Evolutionary conservation across 805 yeast species (phyloP), one percentile per base, ranked within the genome.

Genomic region (Pichia ethanolica): DNA sequence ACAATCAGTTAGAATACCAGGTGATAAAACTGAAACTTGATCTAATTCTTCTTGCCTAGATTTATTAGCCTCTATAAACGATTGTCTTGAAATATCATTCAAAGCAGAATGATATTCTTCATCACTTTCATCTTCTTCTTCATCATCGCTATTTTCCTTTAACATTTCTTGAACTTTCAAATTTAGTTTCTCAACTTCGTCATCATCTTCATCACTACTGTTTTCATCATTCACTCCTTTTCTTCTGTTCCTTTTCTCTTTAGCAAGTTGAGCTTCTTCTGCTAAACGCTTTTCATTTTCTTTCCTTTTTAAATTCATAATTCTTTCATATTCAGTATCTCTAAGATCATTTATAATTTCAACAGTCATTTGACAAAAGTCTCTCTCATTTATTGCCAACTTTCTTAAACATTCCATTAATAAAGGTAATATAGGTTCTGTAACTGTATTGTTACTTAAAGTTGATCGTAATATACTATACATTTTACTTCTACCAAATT

Each of bases 261-360:
- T 36, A 5, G 39, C n/a, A 11, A 14, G 11, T 20, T 6, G 14
- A 26, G 27, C 45, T 36, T 28, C 45, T 34, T 37, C 13, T 14
- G 5, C 26, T 25, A 25, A 14, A 30, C 25, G 44, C 13, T n/a
- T 26, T 4, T 20, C 41, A 33, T 41, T 36, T 35, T 41, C 45
- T 37, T 28, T 39, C 20, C 30, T 35, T 36, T 38, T 48, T 25
- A 32, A 14, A 14, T 44, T 43, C 39, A 49, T 28, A 8, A 50
- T 51, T 44, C 59, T 65, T 43, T 70, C 77, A 39, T 68, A 62
- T 33, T 73, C 77, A 8, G 81, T 74, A 63, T 89, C 97, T 62
- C 88, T 78, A 45, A 90, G 73, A 70, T 90, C 97, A 39, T 88
- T 81, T 37, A 89, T 81, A 14, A 89, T 79, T 71, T 91, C 97